These are phyloP conservation scores for Penicillium parvum DNA, from an alignment of 495 filamentous ascomycete genomes.

Conservation along the genomic window DNA sequence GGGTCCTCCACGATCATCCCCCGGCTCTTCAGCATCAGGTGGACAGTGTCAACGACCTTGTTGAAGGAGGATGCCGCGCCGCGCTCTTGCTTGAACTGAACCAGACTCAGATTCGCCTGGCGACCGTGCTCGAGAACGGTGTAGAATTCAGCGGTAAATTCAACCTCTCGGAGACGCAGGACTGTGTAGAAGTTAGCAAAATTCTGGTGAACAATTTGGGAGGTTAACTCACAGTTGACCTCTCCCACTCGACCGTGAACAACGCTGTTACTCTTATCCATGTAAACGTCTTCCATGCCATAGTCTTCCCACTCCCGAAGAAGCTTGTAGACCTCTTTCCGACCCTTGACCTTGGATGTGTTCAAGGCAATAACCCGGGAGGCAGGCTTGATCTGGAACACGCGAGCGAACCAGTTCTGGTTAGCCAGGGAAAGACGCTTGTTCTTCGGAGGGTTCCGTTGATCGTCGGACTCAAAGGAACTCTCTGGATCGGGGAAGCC, in stretches of 20 bases:
- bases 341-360: slow-evolving; percentile 59
- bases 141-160: slow-evolving; percentile 79
- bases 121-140: slow-evolving; percentile 74
- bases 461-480: slow-evolving; percentile 14
- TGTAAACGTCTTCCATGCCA: slow-evolving; percentile 69
- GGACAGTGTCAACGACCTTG: slow-evolving; percentile 71
- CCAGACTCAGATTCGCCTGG: slow-evolving; percentile 66
- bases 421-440: slow-evolving; percentile 23
- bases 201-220: background rate
- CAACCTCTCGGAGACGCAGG: slow-evolving; percentile 69
- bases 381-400: slow-evolving; percentile 86
- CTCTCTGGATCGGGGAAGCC: slow-evolving; percentile 12
- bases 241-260: slow-evolving; percentile 71
- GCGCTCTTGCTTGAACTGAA: slow-evolving; percentile 79
- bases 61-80: slow-evolving; percentile 84
- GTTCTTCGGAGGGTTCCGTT: slow-evolving; percentile 6
- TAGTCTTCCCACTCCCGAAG: slow-evolving; percentile 75
- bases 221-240: slow-evolving; percentile 63
- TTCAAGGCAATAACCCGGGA: slow-evolving; percentile 68
- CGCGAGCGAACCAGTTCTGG: slow-evolving; percentile 78
- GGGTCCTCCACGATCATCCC: slow-evolving; percentile 64
- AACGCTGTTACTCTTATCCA: slow-evolving; percentile 67
- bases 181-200: slow-evolving; percentile 37
- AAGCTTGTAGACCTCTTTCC: slow-evolving; percentile 67
- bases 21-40: slow-evolving; percentile 52